Evolutionary conservation across 805 yeast genomes (phyloP).

Genomic region (Candida maris): DNA sequence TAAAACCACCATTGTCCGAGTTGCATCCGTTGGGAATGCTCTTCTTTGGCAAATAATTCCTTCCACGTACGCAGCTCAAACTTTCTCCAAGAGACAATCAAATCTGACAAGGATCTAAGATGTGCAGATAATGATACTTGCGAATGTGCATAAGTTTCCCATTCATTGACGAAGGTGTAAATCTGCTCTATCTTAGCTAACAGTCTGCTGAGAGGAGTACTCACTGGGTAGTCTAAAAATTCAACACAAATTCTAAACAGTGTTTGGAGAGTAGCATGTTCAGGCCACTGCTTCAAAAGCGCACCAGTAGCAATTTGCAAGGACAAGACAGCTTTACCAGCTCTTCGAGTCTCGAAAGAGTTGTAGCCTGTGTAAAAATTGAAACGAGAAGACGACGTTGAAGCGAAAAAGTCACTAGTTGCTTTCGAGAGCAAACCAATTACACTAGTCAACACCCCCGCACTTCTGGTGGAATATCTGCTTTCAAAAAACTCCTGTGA

Average conservation of each 20-base stretch:
- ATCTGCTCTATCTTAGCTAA: constrained; percentile 84
- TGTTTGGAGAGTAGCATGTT: constrained; percentile 82
- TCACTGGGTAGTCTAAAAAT: constrained; percentile 55
- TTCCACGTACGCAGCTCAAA: constrained; percentile 87
- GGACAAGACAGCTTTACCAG: constrained; percentile 46
- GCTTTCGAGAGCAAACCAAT: constrained; percentile 33
- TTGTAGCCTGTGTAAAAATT: constrained; percentile 69
- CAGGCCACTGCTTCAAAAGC: constrained; percentile 79
- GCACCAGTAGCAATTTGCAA: constrained; percentile 43
- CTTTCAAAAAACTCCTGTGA: not conserved
- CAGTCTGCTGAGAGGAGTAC: constrained; percentile 71
- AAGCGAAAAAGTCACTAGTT: constrained; percentile 26
- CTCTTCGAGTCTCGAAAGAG: constrained; percentile 55
- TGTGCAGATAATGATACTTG: constrained; percentile 61
- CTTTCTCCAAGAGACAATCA: constrained; percentile 89
- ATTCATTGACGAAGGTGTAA: constrained; percentile 76
- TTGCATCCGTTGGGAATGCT: constrained; percentile 39
- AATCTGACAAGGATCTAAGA: constrained; percentile 53
- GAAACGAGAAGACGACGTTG: constrained; percentile 22
- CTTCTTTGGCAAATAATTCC: constrained; percentile 65
- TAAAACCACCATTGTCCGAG: constrained; percentile 91
- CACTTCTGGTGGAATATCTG: not conserved
- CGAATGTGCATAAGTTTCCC: constrained; percentile 89
- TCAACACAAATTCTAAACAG: constrained; percentile 63
- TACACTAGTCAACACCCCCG: constrained; percentile 10